Percentiles rank a stretch among this genome's conserved stretches.
Conservation (phyloP, 2,329 filamentous ascomycete species). For the Aspergillus tanneri region DNA sequence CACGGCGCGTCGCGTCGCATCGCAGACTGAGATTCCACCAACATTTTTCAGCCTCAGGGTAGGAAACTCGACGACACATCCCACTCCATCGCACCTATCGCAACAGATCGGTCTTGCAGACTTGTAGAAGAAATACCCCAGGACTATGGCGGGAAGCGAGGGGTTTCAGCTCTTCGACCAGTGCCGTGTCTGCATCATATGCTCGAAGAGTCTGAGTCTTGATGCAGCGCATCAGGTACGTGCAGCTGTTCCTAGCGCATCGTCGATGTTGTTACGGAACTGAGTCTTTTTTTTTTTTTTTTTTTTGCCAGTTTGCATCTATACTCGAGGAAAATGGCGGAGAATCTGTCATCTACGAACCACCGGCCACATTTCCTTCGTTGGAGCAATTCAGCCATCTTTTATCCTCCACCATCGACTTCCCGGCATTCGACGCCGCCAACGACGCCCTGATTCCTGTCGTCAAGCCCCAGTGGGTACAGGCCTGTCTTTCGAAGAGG, state of each 20-base stretch:
- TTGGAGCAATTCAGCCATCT: slow-evolving; percentile 61
- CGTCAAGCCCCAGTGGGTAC: slow-evolving; percentile 78
- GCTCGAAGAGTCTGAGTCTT: slow-evolving; percentile 41
- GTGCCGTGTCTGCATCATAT: slow-evolving; percentile 48
- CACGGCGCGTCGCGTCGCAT: slow-evolving; percentile 22
- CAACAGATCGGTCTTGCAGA: not conserved
- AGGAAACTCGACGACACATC: no score
- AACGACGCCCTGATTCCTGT: slow-evolving; percentile 78
- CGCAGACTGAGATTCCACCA: no score
- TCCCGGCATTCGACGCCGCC: slow-evolving; percentile 77
- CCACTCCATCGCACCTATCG: not conserved
- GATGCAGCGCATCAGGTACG: slow-evolving; percentile 44
- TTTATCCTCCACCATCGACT: slow-evolving; percentile 78
- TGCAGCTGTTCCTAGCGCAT: not conserved
- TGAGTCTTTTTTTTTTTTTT: no score
- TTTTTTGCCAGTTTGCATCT: slow-evolving; percentile 43
- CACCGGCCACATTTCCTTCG: slow-evolving; percentile 36
- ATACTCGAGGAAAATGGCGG: slow-evolving; percentile 52
- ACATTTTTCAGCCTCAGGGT: no score
- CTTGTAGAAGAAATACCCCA: not conserved
- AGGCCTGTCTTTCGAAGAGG: slow-evolving; percentile 64
- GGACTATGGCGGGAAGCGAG: slow-evolving; percentile 29
- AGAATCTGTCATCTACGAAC: slow-evolving; percentile 44
- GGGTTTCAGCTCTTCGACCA: slow-evolving; percentile 44
- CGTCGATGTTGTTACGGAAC: no score